A percentile compares a stretch with the other conserved stretches of the same genome.
Evolutionary conservation across 164 flowering plant genomes (phyloP).

Genomic region (Pachysandra terminalis): DNA sequence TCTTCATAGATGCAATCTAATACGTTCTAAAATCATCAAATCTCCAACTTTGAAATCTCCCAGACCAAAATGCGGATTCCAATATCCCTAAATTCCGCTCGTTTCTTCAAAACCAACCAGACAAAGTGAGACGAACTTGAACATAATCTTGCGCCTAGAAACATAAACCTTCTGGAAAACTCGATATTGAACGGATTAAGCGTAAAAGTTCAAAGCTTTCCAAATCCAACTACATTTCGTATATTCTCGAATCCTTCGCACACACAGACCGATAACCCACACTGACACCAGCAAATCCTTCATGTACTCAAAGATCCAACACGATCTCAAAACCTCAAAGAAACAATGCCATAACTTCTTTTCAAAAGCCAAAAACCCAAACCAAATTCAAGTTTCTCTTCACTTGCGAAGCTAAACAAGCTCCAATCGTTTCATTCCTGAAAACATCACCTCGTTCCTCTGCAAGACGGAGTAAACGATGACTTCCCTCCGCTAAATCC

Average conservation of each 20-base stretch:
- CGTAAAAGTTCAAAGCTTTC: neutral
- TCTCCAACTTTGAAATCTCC: neutral
- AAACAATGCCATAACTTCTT: neutral
- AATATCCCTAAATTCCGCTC: constrained; percentile 1
- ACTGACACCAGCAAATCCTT: neutral
- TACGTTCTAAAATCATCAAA: constrained; percentile 15
- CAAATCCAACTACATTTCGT: neutral
- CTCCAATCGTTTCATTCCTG: neutral
- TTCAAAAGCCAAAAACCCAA: neutral
- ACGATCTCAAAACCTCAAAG: neutral
- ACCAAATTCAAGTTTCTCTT: neutral
- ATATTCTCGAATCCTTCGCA: neutral
- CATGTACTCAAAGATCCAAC: neutral
- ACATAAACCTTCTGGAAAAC: neutral
- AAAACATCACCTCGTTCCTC: too few relatives aligned
- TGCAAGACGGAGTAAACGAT: neutral
- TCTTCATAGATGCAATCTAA: constrained; percentile 41
- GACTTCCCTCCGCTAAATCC: neutral
- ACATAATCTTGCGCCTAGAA: neutral
- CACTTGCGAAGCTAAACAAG: neutral
- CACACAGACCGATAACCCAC: neutral
- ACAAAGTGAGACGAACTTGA: neutral
- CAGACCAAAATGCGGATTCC: neutral
- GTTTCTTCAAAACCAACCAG: neutral
- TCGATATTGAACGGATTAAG: neutral